Percentiles rank a stretch among this genome's conserved stretches.
phyloP scores from a whole-genome alignment of 108 stramenopile species.

The Skeletonema costatum region DNA sequence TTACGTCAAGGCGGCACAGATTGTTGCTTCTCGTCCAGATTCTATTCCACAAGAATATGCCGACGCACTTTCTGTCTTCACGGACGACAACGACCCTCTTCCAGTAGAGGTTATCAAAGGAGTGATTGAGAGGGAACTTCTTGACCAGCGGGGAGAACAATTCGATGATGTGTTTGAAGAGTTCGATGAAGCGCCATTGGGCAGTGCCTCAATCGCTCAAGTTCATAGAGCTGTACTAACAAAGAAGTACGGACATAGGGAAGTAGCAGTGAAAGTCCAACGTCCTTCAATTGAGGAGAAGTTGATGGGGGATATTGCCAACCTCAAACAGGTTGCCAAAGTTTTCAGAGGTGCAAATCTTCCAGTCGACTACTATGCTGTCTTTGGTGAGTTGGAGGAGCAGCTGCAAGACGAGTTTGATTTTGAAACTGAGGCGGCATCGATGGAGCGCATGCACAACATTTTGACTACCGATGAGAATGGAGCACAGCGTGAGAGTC shows the following conservation, averaged over 20 bases:
- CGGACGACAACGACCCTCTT: background rate
- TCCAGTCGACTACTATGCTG: conserved; percentile 96
- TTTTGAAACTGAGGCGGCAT: conserved; percentile 92
- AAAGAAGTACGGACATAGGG: conserved; percentile 74
- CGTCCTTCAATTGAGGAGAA: conserved; percentile 91
- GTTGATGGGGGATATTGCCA: conserved; percentile 90
- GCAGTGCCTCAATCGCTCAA: conserved; percentile 87
- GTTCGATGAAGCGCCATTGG: conserved; percentile 88
- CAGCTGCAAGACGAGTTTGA: conserved; percentile 93
- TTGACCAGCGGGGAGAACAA: background rate
- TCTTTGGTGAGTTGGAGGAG: conserved; percentile 85
- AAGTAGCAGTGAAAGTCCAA: conserved; percentile 97
- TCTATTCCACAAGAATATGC: background rate
- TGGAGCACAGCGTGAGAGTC: conserved; percentile 57
- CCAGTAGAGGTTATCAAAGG: background rate
- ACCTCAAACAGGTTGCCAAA: conserved; percentile 85
- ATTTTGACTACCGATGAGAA: conserved; percentile 55
- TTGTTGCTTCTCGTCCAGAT: conserved; percentile 46
- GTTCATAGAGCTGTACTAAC: conserved; percentile 91
- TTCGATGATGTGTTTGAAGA: conserved; percentile 78
- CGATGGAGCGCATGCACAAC: conserved; percentile 89
- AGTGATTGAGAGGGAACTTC: background rate
- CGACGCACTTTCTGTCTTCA: background rate
- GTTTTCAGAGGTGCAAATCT: conserved; percentile 64
- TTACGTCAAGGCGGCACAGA: conserved; percentile 62